phyloP scores from a whole-genome alignment of 345 rosid species.

The Lepidium didymum region DNA sequence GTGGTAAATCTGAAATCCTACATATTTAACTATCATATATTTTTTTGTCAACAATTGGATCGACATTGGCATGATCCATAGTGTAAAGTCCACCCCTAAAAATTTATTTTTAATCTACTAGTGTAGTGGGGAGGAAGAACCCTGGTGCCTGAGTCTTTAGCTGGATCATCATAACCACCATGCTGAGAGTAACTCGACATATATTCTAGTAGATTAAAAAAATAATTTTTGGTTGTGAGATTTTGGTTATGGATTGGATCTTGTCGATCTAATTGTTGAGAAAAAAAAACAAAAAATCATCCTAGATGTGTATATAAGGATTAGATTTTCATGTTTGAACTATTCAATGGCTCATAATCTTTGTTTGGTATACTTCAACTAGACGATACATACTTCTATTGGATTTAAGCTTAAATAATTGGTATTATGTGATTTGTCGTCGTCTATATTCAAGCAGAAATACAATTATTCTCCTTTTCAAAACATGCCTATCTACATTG shows the following conservation, averaged over 20 bases:
- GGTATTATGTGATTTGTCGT: neutral
- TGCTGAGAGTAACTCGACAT: no score
- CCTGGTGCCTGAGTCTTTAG: no score
- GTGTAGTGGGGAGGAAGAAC: no score
- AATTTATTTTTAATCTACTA: no score
- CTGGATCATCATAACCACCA: no score
- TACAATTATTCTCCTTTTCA: neutral
- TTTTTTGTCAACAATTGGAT: no score
- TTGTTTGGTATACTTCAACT: neutral
- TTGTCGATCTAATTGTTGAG: no score
- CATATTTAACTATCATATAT: neutral
- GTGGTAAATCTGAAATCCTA: neutral
- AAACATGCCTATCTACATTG: neutral
- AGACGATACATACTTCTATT: neutral
- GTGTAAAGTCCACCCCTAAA: no score
- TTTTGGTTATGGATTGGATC: no score
- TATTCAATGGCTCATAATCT: neutral
- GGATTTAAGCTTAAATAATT: neutral
- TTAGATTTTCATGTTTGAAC: neutral
- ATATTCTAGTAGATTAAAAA: no score
- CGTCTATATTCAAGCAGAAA: neutral
- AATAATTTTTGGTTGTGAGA: no score
- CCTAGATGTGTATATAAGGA: neutral
- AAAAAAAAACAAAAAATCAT: neutral
- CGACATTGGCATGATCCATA: no score